These are phyloP conservation scores for Phoma herbarum DNA, from an alignment of 2,329 filamentous ascomycete species.

Conservation along the genomic window DNA sequence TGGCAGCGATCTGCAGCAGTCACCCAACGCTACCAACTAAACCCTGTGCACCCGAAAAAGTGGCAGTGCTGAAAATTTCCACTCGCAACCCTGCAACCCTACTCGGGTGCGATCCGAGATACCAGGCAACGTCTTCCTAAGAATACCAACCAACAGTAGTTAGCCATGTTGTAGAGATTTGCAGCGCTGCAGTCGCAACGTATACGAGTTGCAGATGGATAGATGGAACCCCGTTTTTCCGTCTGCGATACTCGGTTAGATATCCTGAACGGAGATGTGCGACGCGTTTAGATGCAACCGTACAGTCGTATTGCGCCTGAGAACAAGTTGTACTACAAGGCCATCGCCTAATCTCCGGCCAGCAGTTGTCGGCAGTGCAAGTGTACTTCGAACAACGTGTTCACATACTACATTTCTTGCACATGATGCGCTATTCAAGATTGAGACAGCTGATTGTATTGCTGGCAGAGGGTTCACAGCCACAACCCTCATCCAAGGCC, in stretches of 20 bases:
- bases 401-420: constrained; percentile 1
- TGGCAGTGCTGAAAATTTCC: constrained; percentile 27
- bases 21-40: constrained; percentile 11
- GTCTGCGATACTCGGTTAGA: constrained; percentile 10
- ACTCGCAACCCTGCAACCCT: constrained; percentile 20
- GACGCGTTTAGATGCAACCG: constrained; percentile 17
- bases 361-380: constrained; percentile 1
- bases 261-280: constrained; percentile 18
- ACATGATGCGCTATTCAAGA: constrained; percentile 2
- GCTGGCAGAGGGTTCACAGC: constrained; percentile 24
- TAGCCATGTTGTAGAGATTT: constrained; percentile 18
- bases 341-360: constrained; percentile 15
- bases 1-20: constrained; percentile 26
- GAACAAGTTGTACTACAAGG: constrained; percentile 13
- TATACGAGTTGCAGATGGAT: constrained; percentile 11
- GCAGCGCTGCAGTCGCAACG: constrained; percentile 20
- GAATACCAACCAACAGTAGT: constrained; percentile 33
- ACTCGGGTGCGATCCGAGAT: constrained; percentile 38
- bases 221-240: constrained; percentile 1
- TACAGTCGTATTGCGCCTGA: constrained; percentile 15
- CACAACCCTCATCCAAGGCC: constrained; percentile 26
- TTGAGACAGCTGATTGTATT: constrained; percentile 7
- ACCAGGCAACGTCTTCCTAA: constrained; percentile 19
- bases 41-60: constrained; percentile 13
- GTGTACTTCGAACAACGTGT: constrained; percentile 10